These are phyloP conservation scores for Tagetes patula DNA, from an alignment of 129 eudicot species.

Conservation along the genomic window DNA sequence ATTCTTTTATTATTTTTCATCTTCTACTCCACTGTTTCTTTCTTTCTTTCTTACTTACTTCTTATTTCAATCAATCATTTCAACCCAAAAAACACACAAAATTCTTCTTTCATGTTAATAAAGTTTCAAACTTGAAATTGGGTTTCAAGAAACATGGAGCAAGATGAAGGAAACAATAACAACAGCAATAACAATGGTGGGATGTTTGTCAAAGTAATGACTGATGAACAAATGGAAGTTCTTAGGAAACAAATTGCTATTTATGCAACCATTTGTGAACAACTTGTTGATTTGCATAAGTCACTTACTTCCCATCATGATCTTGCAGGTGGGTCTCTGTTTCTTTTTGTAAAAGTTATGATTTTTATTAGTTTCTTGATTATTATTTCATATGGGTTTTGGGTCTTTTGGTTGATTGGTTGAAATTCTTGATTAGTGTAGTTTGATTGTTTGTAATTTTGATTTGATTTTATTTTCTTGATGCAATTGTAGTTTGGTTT, in stretches of 20 bases:
- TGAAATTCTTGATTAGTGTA: not conserved
- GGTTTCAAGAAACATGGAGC: slow-evolving; percentile 27
- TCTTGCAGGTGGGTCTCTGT: slow-evolving; percentile 61
- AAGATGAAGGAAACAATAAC: slow-evolving; percentile 42
- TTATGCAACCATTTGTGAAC: slow-evolving; percentile 89
- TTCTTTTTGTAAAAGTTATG: slow-evolving; percentile 1
- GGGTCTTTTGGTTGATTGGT: not conserved
- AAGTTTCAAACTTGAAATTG: not conserved
- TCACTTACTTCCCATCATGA: slow-evolving; percentile 86
- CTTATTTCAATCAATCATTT: too few relatives aligned
- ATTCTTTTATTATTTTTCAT: slow-evolving; percentile 27
- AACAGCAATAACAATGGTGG: slow-evolving; percentile 32
- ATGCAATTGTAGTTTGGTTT: not conserved
- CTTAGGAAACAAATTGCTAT: slow-evolving; percentile 91
- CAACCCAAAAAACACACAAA: too few relatives aligned
- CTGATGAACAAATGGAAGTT: slow-evolving; percentile 95
- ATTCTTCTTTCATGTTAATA: not conserved
- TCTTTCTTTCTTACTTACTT: not conserved
- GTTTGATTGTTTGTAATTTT: not conserved
- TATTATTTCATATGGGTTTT: not conserved
- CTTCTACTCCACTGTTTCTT: slow-evolving; percentile 27
- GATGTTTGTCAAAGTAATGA: slow-evolving; percentile 95
- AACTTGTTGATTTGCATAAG: slow-evolving; percentile 92
- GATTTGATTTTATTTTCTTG: not conserved
- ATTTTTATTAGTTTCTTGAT: not conserved